phyloP scores from a whole-genome alignment of 2,329 filamentous ascomycete genomes.

The Aureobasidium subglaciale region DNA sequence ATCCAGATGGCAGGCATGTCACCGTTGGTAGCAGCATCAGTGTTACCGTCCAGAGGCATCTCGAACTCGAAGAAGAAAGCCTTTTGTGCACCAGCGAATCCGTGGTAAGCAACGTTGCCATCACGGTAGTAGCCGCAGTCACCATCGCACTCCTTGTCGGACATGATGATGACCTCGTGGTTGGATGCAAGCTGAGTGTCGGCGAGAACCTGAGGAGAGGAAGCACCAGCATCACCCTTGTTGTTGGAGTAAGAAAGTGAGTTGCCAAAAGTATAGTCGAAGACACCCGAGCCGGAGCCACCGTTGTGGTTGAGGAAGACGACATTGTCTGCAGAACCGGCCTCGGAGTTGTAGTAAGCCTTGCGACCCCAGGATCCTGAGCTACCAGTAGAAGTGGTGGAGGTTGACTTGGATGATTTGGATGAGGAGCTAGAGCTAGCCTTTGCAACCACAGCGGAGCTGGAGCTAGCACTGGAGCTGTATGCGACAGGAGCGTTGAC shows the following conservation, averaged over 20 bases:
- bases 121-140: constrained; percentile 33
- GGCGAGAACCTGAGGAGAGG: constrained; percentile 43
- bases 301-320: constrained; percentile 54
- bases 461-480: constrained; percentile 11
- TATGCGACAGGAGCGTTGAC: background rate
- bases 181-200: constrained; percentile 44
- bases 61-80: constrained; percentile 66
- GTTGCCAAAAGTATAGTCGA: constrained; percentile 48
- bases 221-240: constrained; percentile 40
- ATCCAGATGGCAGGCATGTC: constrained; percentile 68
- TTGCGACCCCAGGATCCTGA: constrained; percentile 28
- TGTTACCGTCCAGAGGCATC: constrained; percentile 57
- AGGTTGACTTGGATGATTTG: constrained; percentile 16
- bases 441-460: constrained; percentile 11
- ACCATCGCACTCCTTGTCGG: constrained; percentile 41
- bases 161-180: constrained; percentile 47
- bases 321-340: constrained; percentile 43
- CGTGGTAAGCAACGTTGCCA: constrained; percentile 47
- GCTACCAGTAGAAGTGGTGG: constrained; percentile 18
- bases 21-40: constrained; percentile 33
- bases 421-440: constrained; percentile 17
- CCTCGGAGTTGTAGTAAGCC: constrained; percentile 30
- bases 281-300: constrained; percentile 49
- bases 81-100: constrained; percentile 63
- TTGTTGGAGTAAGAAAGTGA: constrained; percentile 50